Base-by-base conservation (phyloP, 768 basidiomycete species). In the Xanthoconium purpureum region DNA sequence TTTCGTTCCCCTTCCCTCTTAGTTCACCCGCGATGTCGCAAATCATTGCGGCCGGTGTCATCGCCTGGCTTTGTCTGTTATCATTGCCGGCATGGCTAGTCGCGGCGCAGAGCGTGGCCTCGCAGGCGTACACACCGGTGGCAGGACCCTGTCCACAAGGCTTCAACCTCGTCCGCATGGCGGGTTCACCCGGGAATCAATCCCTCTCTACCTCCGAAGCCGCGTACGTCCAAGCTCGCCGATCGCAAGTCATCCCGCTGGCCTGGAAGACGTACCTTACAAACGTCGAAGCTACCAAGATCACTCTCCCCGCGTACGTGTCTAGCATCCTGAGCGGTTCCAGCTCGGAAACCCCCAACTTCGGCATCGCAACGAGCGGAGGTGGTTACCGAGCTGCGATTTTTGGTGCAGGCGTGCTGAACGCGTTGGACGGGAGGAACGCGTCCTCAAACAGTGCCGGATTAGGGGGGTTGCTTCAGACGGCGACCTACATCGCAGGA, bases 381-480 rank as follows among this genome's bases (percentile, higher is more conserved):
- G 85, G 85, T 6, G 80, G 83, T 0, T 78, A 80, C 47, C 68
- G 84, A 12, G 85, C 84, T 0, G 80, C 82, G 6, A 71, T 81
- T 10, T 79, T 78, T 49, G 78, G 78, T 42, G 84, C 79, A 3
- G 84, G 81, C 1, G 74, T 82, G 20, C 60, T 80, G 47, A 74
- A 72, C 13, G 74, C 77, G 1, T 59, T 83, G 44, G 81, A 86
- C 62, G 80, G 70, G 36, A 69, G 80, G 33, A 84, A 83, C 50
- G 37, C 65, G 2, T 73, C 81, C 0, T 68, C 77, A 8, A 72
- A 65, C 6, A 59, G 57, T 5, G 73, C 68, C 0, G 83, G 81
- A 2, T 70, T 72, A 1, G 82, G 81, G 0, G 82, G 82, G 0
- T 71, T 84, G 14, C 70, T 84, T 36, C 84, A 84, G 63, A 66